These are phyloP conservation scores for Inga leiocalycina DNA, from an alignment of 306 rosid species.

Conservation along the genomic window DNA sequence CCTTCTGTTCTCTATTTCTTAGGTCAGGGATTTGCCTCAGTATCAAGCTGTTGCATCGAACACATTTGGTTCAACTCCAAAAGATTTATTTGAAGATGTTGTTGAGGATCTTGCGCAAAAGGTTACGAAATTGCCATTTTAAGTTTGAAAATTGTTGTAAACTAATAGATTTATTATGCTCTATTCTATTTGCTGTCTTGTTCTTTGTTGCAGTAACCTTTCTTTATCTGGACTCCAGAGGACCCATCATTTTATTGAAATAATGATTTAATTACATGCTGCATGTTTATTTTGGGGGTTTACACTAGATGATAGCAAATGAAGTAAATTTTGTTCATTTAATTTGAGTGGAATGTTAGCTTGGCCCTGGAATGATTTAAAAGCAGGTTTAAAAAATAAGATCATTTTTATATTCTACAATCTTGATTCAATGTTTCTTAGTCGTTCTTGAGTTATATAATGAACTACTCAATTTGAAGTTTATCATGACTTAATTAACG, in stretches of 20 bases:
- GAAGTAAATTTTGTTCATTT: conserved; percentile 2
- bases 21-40: conserved; percentile 90
- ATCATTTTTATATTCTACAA: conserved; percentile 3
- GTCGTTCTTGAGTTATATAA: conserved; percentile 19
- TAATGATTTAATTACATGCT: conserved; percentile 26
- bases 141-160: conserved; percentile 16
- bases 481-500: conserved; percentile 2
- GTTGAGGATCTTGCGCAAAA: conserved; percentile 78
- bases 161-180: conserved; percentile 1
- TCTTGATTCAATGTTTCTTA: conserved; percentile 17
- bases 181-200: not conserved
- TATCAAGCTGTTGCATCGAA: conserved; percentile 93
- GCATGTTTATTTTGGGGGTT: conserved; percentile 8
- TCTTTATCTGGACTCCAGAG: not conserved
- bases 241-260: conserved; percentile 3
- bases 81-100: conserved; percentile 89
- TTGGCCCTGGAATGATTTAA: conserved; percentile 20
- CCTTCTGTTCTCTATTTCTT: conserved; percentile 29
- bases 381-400: conserved; percentile 20
- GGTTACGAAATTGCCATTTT: conserved; percentile 44
- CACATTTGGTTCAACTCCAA: conserved; percentile 91
- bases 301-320: not conserved
- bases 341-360: conserved; percentile 12
- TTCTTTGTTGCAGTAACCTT: conserved; percentile 23
- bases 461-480: conserved; percentile 17